Percentiles rank a stretch among this genome's conserved stretches.
These are phyloP conservation scores for Suillus brevipes DNA, from an alignment of 768 basidiomycete genomes.

Conservation along the genomic window DNA sequence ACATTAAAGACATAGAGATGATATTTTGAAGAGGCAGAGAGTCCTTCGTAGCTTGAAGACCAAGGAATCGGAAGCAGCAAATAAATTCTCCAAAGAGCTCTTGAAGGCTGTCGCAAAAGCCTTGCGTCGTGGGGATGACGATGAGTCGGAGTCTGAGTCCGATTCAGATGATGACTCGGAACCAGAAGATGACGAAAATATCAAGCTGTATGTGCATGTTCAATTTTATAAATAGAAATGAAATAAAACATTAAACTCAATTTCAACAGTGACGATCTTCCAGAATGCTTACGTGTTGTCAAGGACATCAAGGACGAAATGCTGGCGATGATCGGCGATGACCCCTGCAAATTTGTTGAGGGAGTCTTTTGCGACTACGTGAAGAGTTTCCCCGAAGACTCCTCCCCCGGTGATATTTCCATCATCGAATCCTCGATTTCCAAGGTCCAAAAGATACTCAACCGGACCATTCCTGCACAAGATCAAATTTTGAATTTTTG, in stretches of 20 bases:
- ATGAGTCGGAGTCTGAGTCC: background rate
- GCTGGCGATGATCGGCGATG: background rate
- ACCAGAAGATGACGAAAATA: background rate
- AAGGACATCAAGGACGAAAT: background rate
- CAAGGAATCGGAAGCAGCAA: background rate
- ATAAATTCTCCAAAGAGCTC: background rate
- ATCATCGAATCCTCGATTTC: background rate
- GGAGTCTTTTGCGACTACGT: background rate
- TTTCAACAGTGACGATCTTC: background rate
- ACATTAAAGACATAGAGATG: background rate
- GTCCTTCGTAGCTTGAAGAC: background rate
- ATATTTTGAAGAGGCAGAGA: background rate
- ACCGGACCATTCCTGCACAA: background rate
- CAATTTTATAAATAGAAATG: background rate
- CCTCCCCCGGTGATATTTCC: background rate
- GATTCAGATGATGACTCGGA: background rate
- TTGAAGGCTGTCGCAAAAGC: background rate
- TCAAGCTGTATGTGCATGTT: background rate
- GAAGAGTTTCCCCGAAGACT: background rate
- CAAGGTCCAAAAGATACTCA: background rate
- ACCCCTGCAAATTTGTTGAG: background rate
- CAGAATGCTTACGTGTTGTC: background rate
- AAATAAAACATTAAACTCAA: background rate
- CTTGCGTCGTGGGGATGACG: background rate
- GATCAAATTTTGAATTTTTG: background rate